A percentile compares a stretch with the other conserved stretches of the same genome.
These are phyloP conservation scores for Cicer judaicum DNA, from an alignment of 306 rosid species.

Conservation along the genomic window DNA sequence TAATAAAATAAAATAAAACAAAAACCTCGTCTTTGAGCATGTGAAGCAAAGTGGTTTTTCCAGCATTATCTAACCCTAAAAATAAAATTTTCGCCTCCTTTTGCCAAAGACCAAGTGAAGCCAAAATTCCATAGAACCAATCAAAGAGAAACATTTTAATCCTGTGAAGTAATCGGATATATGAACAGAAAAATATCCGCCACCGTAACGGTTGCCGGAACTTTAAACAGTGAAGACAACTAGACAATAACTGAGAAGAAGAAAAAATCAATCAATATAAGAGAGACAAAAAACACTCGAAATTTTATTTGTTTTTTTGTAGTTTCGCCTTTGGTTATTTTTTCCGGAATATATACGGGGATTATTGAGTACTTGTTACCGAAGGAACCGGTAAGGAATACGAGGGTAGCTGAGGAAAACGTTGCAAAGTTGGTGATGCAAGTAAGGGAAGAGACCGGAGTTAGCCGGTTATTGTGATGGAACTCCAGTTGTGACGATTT, in stretches of 20 bases:
- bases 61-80: conserved; percentile 87
- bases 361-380: conserved; percentile 37
- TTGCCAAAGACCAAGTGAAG: conserved; percentile 78
- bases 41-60: conserved; percentile 89
- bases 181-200: conserved; percentile 5
- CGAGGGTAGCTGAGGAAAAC: too few relatives aligned
- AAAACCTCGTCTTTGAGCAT: conserved; percentile 87
- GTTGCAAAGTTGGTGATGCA: neutral
- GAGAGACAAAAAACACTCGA: conserved; percentile 11
- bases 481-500: conserved; percentile 49
- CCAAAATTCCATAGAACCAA: conserved; percentile 84
- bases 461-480: conserved; percentile 38
- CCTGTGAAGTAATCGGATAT: neutral
- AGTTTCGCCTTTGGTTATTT: neutral
- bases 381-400: conserved; percentile 47
- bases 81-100: conserved; percentile 90
- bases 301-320: neutral
- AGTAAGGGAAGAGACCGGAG: conserved; percentile 27
- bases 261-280: conserved; percentile 40
- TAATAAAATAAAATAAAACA: neutral
- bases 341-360: neutral
- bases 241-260: conserved; percentile 20
- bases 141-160: conserved; percentile 69
- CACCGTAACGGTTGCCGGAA: conserved; percentile 20
- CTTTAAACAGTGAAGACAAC: conserved; percentile 15